These are phyloP conservation scores for Aspergillus awamori DNA, from an alignment of 2,329 filamentous ascomycete species.

Conservation along the genomic window DNA sequence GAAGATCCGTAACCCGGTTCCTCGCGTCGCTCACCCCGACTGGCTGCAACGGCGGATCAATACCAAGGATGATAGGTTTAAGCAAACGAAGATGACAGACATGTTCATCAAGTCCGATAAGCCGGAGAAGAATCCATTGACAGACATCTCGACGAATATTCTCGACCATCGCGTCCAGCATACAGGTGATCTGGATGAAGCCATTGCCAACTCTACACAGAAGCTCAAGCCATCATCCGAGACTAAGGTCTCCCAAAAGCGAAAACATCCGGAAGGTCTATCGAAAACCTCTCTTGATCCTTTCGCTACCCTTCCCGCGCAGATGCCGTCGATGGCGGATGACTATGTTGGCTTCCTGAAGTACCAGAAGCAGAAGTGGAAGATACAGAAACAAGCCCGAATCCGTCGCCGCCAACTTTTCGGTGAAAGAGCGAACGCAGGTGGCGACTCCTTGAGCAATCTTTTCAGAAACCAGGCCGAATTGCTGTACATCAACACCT, in stretches of 20 bases:
- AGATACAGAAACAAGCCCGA: slow-evolving; percentile 89
- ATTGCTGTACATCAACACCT: slow-evolving; percentile 84
- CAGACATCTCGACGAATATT: slow-evolving; percentile 69
- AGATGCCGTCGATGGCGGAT: slow-evolving; percentile 81
- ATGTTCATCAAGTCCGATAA: slow-evolving; percentile 65
- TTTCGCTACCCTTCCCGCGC: slow-evolving; percentile 76
- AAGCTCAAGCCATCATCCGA: slow-evolving; percentile 66
- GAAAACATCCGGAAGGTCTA: slow-evolving; percentile 71
- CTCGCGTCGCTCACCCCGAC: slow-evolving; percentile 88
- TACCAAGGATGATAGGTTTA: slow-evolving; percentile 93
- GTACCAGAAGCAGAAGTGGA: slow-evolving; percentile 99
- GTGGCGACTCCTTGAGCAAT: slow-evolving; percentile 64
- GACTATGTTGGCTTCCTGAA: slow-evolving; percentile 86
- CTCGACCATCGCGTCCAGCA: slow-evolving; percentile 59
- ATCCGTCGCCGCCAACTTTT: slow-evolving; percentile 86
- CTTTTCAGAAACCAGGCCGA: slow-evolving; percentile 93
- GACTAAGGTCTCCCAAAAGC: slow-evolving; percentile 62
- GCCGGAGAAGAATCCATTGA: slow-evolving; percentile 65
- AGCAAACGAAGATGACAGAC: slow-evolving; percentile 98
- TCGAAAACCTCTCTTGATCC: slow-evolving; percentile 69
- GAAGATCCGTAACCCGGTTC: slow-evolving; percentile 92
- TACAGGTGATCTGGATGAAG: slow-evolving; percentile 74
- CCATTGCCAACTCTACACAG: slow-evolving; percentile 65
- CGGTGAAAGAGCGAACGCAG: slow-evolving; percentile 72
- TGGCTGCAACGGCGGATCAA: slow-evolving; percentile 95